Conservation (phyloP, 441 rosid species). For the Arabidopsis hybrid region DNA sequence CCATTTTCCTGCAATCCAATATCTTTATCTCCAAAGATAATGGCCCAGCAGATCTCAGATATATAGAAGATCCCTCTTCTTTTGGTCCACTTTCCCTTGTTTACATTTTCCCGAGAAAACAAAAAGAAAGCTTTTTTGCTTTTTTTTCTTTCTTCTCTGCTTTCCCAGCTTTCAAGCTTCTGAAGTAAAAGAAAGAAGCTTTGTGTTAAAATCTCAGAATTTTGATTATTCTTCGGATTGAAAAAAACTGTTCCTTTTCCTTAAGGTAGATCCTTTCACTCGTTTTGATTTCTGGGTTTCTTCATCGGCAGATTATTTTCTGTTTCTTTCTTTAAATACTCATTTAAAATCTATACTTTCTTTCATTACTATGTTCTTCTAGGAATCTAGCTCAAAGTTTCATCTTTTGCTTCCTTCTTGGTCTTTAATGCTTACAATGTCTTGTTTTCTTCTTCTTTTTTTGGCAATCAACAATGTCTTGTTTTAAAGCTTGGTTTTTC, state of each 20-base stretch:
- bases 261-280: slow-evolving; percentile 36
- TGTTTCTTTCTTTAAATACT: background rate
- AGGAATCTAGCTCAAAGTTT: slow-evolving; percentile 12
- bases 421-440: slow-evolving; percentile 10
- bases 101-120: slow-evolving; percentile 34
- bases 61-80: slow-evolving; percentile 1
- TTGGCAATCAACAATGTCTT: background rate
- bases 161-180: slow-evolving; percentile 19
- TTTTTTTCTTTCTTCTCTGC: no score
- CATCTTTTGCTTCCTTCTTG: slow-evolving; percentile 9
- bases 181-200: slow-evolving; percentile 6
- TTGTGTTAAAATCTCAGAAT: slow-evolving; percentile 33
- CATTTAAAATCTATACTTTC: background rate
- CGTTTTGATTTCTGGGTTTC: slow-evolving; percentile 22
- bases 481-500: background rate
- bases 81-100: slow-evolving; percentile 12
- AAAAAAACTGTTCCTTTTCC: background rate
- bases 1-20: background rate
- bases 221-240: background rate
- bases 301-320: slow-evolving; percentile 1
- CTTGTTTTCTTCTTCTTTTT: no score
- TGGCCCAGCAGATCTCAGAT: slow-evolving; percentile 35
- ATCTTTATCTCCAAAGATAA: slow-evolving; percentile 16
- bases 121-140: slow-evolving; percentile 18
- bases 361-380: background rate